Percentiles rank a stretch among this genome's conserved stretches.
Conservation (phyloP, 2,329 filamentous ascomycete species). For the Calonectria montana region DNA sequence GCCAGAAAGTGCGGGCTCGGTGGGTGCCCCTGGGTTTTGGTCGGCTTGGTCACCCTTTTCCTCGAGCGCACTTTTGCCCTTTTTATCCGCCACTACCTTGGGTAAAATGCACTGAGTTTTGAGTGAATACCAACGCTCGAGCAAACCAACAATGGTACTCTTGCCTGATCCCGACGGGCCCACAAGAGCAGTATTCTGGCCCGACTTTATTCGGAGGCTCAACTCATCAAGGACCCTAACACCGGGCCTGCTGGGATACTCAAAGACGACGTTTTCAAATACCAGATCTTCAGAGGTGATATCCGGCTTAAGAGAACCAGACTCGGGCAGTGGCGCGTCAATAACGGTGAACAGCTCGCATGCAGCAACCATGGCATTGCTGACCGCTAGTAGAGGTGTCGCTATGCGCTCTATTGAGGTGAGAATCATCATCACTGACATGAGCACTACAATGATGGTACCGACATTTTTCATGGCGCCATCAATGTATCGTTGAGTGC, state of each 20-base stretch:
- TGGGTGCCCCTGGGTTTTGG: neutral
- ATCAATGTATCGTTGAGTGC: conserved; percentile 49
- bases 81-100: conserved; percentile 5
- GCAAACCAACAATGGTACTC: conserved; percentile 73
- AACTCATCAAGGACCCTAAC: conserved; percentile 54
- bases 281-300: conserved; percentile 56
- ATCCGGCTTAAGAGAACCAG: conserved; percentile 39
- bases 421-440: conserved; percentile 53
- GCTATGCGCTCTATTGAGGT: conserved; percentile 51
- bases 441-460: conserved; percentile 51
- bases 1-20: conserved; percentile 1
- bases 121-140: conserved; percentile 73
- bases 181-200: conserved; percentile 75
- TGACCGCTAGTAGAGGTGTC: conserved; percentile 51
- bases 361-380: conserved; percentile 44
- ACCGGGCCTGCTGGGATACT: conserved; percentile 35
- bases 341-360: conserved; percentile 46
- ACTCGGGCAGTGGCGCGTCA: conserved; percentile 36
- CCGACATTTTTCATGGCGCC: conserved; percentile 49
- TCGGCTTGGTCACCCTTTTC: neutral
- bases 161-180: conserved; percentile 77
- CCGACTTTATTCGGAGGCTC: conserved; percentile 64
- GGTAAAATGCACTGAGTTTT: conserved; percentile 28
- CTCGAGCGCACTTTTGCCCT: neutral
- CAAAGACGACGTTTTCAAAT: conserved; percentile 47